Base-by-base conservation (phyloP, 2,329 filamentous ascomycete species). In the Fusarium nematophilum region DNA sequence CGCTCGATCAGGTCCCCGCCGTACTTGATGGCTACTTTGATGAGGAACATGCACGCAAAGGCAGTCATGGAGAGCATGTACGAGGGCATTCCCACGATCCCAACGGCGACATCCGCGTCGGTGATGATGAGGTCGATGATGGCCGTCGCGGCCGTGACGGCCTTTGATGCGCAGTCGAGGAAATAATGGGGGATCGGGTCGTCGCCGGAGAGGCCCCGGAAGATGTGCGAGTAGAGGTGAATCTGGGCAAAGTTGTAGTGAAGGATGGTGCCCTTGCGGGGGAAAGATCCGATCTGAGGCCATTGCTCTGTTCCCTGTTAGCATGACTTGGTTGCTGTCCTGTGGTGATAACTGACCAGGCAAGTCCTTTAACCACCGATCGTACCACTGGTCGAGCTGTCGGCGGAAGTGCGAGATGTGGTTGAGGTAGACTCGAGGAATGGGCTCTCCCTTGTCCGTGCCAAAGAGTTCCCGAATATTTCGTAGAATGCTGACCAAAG, bases 401-500 rank as follows among this genome's bases (percentile, higher is more conserved):
- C 72, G 62, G 13, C 70, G 62, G 33, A 70, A 74, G 57, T 71
- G 73, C 8, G 64, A 59, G 15, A 75, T 73, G 46, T 86, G 84
- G n/a, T 79, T 77, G 31, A 82, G 77, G 49, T 85, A 83, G 3
- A 79, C 79, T 37, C 81, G 76, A 0, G 81, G 81, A 7, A 87
- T 73, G 0, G 81, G 76, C 31, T 83, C 79, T 7, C 84, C 81
- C 3, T 77, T 81, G 50, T 87, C 84, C 1, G 81, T 81, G 0
- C 86, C 85, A 64, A 88, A 87, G 2, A 84, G 66, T 18, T 86
- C 75, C 64, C 83, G 73, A 69, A 86, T 73, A 72, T 83, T 78
- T 71, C 81, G 81, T 57, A 88, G 73, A 34, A 87, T 87, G 37
- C 82, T 81, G 27, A 88, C 78, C 29, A 88, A 65, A 0, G 82